Evolutionary conservation across 371 early-diverging fungal species (phyloP), one percentile per base, ranked within the genome.

Genomic region (Cokeromyces recurvatus): DNA sequence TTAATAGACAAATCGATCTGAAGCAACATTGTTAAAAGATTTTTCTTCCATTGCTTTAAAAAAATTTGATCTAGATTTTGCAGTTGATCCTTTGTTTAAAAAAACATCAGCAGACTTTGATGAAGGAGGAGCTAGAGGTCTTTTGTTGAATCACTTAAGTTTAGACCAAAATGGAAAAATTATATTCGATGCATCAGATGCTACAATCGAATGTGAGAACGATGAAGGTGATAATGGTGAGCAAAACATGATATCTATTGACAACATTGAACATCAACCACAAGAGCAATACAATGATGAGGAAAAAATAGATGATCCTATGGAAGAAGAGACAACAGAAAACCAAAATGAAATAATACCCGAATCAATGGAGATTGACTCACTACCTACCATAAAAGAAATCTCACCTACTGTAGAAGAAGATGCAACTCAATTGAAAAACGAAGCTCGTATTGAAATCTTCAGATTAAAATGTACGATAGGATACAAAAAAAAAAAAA

Each of bases 71-170:
- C 65, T 92, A 27, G 98, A 97, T 59, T 94, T 93, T 48, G 64
- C 84, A 0, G 89, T 95, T 15, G 98, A 98, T 59, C 98, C 98
- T n/a, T 75, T 98, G 25, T 97, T 97, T 74, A 90, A 92, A 59
- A 98, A 98, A 63, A 95, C 95, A 14, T 92, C 89, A 2, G 95
- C 98, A 6, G 97, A 95, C 57, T 96, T 97, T 74, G 98, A 97
- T 63, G 96, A 98, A 71, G 95, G 97, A n/a, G 97, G 96, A 4
- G 94, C 96, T 6, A 84, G 90, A 32, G 95, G 95, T 3, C 66
- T 98, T 29, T 66, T 98, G 32, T 69, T 97, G 38, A 95, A 93
- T 61, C 89, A 92, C 53, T 62, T 97, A 32, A 69, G 75, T 23
- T 74, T 95, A 24, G 85, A 92, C 40, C 72, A 67, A 4, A 78